phyloP scores from a whole-genome alignment of 441 rosid genomes.

The Euphorbia celastroides region DNA sequence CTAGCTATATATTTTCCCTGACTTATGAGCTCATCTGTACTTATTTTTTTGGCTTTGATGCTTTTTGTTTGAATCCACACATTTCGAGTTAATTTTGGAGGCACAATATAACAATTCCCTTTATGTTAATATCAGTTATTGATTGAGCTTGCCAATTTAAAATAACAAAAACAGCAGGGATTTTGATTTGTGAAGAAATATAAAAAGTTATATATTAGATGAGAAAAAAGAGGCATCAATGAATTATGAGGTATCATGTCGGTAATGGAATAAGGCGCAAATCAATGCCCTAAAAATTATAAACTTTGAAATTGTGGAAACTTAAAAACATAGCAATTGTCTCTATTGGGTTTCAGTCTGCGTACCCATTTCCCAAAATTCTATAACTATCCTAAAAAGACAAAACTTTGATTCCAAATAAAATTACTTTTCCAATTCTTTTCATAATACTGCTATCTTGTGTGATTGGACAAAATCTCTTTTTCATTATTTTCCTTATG shows the following conservation, averaged over 20 bases:
- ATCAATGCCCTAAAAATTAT: constrained; percentile 20
- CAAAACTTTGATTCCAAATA: not conserved
- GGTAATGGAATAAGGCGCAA: constrained; percentile 13
- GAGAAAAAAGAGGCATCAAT: constrained; percentile 1
- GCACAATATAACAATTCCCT: too few relatives aligned
- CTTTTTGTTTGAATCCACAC: too few relatives aligned
- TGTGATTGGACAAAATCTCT: not conserved
- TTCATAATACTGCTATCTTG: not conserved
- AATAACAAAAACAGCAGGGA: not conserved
- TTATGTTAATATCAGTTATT: too few relatives aligned
- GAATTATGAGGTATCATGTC: constrained; percentile 8
- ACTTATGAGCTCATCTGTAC: too few relatives aligned
- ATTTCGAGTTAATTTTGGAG: too few relatives aligned
- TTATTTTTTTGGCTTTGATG: too few relatives aligned
- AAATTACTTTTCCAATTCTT: not conserved
- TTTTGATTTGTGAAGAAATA: too few relatives aligned
- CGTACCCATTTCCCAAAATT: constrained; percentile 22
- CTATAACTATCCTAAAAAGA: not conserved
- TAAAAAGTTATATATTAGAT: not conserved
- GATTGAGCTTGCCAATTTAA: not conserved
- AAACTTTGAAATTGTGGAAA: constrained; percentile 18
- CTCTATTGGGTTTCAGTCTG: constrained; percentile 15
- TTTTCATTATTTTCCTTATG: not conserved
- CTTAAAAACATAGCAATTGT: constrained; percentile 16
- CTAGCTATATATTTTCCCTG: too few relatives aligned